Evolutionary conservation across 768 basidiomycete genomes (phyloP), one percentile per base, ranked within the genome.

Genomic region (Suillus variegatus): DNA sequence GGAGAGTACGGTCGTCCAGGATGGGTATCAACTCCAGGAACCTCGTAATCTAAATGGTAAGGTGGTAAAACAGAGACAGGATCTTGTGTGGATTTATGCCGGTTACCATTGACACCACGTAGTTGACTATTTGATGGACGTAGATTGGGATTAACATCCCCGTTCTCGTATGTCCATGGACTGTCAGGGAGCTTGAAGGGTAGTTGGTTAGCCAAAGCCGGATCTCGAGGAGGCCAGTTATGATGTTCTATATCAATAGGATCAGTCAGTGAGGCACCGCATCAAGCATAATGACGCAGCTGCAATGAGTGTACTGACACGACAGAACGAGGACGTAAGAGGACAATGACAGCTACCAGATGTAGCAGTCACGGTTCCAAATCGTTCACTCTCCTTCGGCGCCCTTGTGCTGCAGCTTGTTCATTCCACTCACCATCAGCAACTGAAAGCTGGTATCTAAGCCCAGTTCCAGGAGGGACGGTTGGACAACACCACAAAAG

Each of bases 151-250:
- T 97, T 97, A 16, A 95, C 71, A 16, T 82, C 78, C 22, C 82
- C 90, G 61, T 91, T 90, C 68, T 90, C 88, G 72, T 93, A 97
- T 16, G 94, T 94, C 90, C 95, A 97, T 6, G 95, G 94, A 6
- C 86, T 88, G 28, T 82, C 75, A 1, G 87, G 84, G 41, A 88
- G 83, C 41, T 74, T 75, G 68, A 87, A 83, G 12, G 74, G 74
- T 65, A 80, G 77, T 66, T 79, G 79, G 41, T 70, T 67, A 32
- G 69, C 67, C 41, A 71, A 67, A 57, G 73, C 70, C 0, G 89
- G 88, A 74, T 95, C 92, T 44, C 81, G 80, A 6, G 93, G 93
- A 22, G 95, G 94, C 93, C 94, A 95, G 9, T 69, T 61, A 49
- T 77, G 71, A 63, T 79, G 82, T 8, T 72, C 77, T 60, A 32